Percentiles rank a stretch among this genome's conserved stretches.
phyloP scores from a whole-genome alignment of 768 basidiomycete species.

The Boletus rubroflammeus region DNA sequence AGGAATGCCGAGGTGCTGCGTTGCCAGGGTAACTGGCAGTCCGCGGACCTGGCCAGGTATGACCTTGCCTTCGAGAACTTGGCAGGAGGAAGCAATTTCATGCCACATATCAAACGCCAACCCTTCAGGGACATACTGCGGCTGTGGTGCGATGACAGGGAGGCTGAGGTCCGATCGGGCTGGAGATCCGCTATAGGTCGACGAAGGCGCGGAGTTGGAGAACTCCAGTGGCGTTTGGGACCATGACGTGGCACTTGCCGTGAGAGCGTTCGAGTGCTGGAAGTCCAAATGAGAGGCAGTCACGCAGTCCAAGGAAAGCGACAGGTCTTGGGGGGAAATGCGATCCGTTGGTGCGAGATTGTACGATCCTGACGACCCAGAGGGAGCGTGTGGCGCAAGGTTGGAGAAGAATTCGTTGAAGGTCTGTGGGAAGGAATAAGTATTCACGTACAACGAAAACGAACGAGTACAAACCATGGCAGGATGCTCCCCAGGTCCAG shows the following conservation, averaged over 20 bases:
- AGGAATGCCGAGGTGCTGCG: not conserved
- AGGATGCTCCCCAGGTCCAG: constrained; percentile 6
- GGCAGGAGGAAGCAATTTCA: constrained; percentile 2
- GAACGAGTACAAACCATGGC: constrained; percentile 11
- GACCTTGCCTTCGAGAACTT: not conserved
- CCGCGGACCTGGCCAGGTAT: not conserved
- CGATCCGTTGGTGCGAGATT: constrained; percentile 28
- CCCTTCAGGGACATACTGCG: constrained; percentile 12
- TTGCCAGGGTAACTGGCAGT: not conserved
- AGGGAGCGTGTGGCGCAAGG: constrained; percentile 20
- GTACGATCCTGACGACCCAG: constrained; percentile 7
- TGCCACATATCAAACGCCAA: constrained; percentile 21
- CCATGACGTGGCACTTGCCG: constrained; percentile 8
- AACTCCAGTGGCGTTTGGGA: constrained; percentile 12
- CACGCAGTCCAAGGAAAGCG: constrained; percentile 8
- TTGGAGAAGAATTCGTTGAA: constrained; percentile 26
- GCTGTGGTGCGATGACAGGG: constrained; percentile 28
- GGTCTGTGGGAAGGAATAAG: constrained; percentile 9
- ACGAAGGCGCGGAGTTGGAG: constrained; percentile 35
- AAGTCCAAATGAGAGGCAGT: constrained; percentile 10
- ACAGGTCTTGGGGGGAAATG: constrained; percentile 19
- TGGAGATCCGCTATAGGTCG: constrained; percentile 43
- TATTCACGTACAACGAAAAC: accelerated
- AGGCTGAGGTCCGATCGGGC: constrained; percentile 29
- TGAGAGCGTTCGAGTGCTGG: constrained; percentile 3